These are phyloP conservation scores for Euphorbia schlechtendalii DNA, from an alignment of 441 rosid species.

Conservation along the genomic window DNA sequence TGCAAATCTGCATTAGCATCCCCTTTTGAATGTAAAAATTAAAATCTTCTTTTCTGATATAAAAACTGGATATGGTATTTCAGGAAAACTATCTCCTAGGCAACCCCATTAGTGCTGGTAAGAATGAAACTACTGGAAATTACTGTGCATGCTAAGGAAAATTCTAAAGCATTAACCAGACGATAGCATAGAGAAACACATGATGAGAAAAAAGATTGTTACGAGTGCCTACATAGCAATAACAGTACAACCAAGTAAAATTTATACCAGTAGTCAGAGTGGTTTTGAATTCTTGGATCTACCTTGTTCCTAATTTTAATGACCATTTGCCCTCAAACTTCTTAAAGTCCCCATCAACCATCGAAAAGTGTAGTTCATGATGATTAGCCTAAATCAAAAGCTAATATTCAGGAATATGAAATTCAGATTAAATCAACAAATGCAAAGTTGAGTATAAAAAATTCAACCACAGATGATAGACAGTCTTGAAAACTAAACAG, in stretches of 20 bases:
- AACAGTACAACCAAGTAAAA: constrained; percentile 5
- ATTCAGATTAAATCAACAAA: constrained; percentile 3
- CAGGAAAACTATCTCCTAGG: not conserved
- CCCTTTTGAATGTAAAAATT: not conserved
- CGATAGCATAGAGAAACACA: not conserved
- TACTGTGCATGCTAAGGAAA: not conserved
- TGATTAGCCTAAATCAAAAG: constrained; percentile 45
- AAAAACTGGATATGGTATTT: not conserved
- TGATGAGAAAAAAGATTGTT: not conserved
- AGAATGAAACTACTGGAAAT: not conserved
- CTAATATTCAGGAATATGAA: constrained; percentile 5
- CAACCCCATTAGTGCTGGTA: not conserved
- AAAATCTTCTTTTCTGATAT: not conserved
- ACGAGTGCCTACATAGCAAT: not conserved
- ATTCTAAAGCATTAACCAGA: not conserved
- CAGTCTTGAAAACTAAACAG: too few species aligned
- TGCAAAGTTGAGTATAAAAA: not conserved
- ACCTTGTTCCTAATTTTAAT: constrained; percentile 68
- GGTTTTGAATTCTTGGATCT: constrained; percentile 15
- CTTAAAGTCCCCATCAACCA: constrained; percentile 98
- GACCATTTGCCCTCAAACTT: constrained; percentile 98
- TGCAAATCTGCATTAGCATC: not conserved
- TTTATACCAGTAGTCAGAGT: constrained; percentile 12
- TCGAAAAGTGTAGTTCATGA: constrained; percentile 72
- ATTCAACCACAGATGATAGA: too few species aligned